phyloP scores from a whole-genome alignment of 2,329 filamentous ascomycete genomes.

The Pyrenophora graminea region DNA sequence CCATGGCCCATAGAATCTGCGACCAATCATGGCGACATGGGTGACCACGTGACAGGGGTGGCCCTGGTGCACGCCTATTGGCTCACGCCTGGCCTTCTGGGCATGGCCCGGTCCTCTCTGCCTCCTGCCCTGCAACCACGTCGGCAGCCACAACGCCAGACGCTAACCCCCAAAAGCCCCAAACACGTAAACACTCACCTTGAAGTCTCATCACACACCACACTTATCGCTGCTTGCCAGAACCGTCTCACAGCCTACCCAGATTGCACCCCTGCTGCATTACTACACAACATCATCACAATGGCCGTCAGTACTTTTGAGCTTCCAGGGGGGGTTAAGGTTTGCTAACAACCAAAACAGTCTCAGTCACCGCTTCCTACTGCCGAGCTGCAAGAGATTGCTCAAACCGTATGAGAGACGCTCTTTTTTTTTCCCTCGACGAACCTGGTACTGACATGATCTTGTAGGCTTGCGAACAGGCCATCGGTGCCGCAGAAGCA shows the following conservation, averaged over 20 bases:
- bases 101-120: conserved; percentile 2
- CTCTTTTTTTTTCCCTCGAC: background rate
- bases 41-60: background rate
- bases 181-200: conserved; percentile 8
- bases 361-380: conserved; percentile 40
- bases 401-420: conserved; percentile 30
- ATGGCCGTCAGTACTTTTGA: conserved; percentile 35
- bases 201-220: background rate
- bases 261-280: conserved; percentile 16
- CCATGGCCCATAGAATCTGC: conserved; percentile 3
- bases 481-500: conserved; percentile 72
- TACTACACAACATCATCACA: conserved; percentile 21
- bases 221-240: background rate
- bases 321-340: background rate
- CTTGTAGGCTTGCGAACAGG: conserved; percentile 76
- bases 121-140: conserved; percentile 1
- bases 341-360: conserved; percentile 3
- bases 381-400: conserved; percentile 38
- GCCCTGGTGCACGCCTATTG: background rate
- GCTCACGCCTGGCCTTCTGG: background rate
- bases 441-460: conserved; percentile 11
- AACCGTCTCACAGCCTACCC: conserved; percentile 3
- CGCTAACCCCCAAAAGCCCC: conserved; percentile 8
- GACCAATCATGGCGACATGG: conserved; percentile 10
- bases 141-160: conserved; percentile 1